phyloP scores from a whole-genome alignment of 257 asterid species.

The Gentiana dahurica region DNA sequence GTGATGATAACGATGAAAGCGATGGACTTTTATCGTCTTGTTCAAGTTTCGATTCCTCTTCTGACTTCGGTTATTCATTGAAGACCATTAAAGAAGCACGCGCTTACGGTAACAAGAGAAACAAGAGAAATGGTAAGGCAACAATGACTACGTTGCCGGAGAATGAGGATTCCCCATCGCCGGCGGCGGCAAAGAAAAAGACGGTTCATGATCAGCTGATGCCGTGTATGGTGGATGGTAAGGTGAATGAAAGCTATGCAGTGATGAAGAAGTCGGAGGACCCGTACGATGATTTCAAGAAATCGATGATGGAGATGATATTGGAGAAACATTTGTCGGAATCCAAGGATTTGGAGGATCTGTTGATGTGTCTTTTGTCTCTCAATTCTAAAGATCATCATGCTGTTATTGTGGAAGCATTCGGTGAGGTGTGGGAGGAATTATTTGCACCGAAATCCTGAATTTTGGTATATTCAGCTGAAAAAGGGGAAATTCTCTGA shows the following conservation, averaged over 20 bases:
- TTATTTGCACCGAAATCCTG: slow-evolving; percentile 15
- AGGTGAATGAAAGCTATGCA: slow-evolving; percentile 38
- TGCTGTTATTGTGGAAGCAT: slow-evolving; percentile 51
- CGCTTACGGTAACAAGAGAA: slow-evolving; percentile 5
- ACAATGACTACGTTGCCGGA: not conserved
- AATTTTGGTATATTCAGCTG: not conserved
- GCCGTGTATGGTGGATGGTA: slow-evolving; percentile 24
- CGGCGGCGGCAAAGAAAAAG: slow-evolving; percentile 7
- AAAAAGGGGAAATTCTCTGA: not conserved
- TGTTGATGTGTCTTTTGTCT: slow-evolving; percentile 52
- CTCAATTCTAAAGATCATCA: slow-evolving; percentile 61
- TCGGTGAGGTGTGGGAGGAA: slow-evolving; percentile 48
- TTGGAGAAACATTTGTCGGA: slow-evolving; percentile 55
- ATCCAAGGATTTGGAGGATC: slow-evolving; percentile 49
- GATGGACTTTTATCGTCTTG: slow-evolving; percentile 29
- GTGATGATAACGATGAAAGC: slow-evolving; percentile 14
- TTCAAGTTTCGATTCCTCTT: slow-evolving; percentile 25
- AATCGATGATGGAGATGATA: slow-evolving; percentile 74
- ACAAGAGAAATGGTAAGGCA: slow-evolving; percentile 12
- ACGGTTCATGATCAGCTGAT: slow-evolving; percentile 7
- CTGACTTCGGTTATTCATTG: slow-evolving; percentile 10
- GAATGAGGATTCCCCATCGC: not conserved
- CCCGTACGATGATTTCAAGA: slow-evolving; percentile 77
- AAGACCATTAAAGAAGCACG: slow-evolving; percentile 7
- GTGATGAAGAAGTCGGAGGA: slow-evolving; percentile 59